Conservation (phyloP, 768 basidiomycete species). For the Fomitopsis pulvina region DNA sequence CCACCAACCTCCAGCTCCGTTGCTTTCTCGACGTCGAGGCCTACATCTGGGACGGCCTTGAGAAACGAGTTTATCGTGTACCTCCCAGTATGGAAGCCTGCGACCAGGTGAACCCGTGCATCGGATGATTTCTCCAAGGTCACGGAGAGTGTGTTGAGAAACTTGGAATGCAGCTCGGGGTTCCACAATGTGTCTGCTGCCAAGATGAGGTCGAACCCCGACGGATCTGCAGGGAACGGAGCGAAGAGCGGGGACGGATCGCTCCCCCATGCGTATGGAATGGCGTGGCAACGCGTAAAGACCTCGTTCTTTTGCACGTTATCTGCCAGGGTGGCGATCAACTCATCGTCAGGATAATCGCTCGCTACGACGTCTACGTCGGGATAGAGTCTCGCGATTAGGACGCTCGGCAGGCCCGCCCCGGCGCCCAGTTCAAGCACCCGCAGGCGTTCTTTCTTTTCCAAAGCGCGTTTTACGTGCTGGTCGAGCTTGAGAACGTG, state of each 20-base stretch:
- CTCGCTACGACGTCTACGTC: constrained; percentile 41
- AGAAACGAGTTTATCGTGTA: constrained; percentile 66
- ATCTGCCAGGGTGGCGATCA: constrained; percentile 50
- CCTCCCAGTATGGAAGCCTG: constrained; percentile 70
- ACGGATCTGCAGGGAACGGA: constrained; percentile 15
- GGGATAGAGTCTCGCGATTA: constrained; percentile 45
- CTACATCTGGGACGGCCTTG: constrained; percentile 27
- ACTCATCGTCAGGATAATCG: constrained; percentile 65
- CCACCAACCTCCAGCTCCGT: constrained; percentile 44
- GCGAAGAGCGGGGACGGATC: constrained; percentile 30
- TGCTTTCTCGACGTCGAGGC: constrained; percentile 39
- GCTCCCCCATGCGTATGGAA: constrained; percentile 63
- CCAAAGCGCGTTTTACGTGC: constrained; percentile 15
- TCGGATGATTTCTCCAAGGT: constrained; percentile 37
- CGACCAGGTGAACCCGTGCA: constrained; percentile 59
- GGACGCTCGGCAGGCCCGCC: constrained; percentile 67
- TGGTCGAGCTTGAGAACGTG: constrained; percentile 35
- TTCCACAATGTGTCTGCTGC: constrained; percentile 82
- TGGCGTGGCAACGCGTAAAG: constrained; percentile 38
- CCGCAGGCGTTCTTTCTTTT: constrained; percentile 11
- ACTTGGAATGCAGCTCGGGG: constrained; percentile 45
- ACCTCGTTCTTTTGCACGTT: constrained; percentile 52
- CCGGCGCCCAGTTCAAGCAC: constrained; percentile 74
- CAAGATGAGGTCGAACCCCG: constrained; percentile 55
- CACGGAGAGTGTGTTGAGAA: constrained; percentile 44